Evolutionary conservation across 495 filamentous ascomycete genomes (phyloP).

Genomic region (Staphylotrichum tortipilum): DNA sequence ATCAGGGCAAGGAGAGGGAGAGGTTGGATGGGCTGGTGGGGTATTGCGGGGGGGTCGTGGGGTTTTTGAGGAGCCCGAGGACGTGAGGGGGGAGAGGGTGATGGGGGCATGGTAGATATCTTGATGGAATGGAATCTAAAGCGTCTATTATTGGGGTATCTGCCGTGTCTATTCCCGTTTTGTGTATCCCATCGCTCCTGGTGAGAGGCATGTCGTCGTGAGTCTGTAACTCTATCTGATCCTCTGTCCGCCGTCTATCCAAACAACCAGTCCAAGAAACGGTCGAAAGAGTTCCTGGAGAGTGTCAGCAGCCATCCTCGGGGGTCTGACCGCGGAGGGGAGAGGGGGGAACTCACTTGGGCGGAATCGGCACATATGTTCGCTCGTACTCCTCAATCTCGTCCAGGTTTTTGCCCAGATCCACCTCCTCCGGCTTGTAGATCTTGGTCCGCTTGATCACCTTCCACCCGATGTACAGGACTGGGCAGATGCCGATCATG

Average conservation of each 20-base stretch:
- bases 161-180: background rate
- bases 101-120: background rate
- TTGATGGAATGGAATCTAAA: background rate
- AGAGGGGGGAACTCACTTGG: conserved; percentile 42
- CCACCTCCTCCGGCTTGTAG: conserved; percentile 49
- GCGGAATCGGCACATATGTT: conserved; percentile 49
- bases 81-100: no score
- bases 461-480: conserved; percentile 66
- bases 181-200: no score
- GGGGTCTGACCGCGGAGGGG: no score
- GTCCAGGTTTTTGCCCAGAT: conserved; percentile 53
- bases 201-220: no score
- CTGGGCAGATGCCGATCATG: conserved; percentile 58
- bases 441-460: conserved; percentile 54
- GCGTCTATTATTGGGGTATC: background rate
- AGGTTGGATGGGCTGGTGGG: conserved; percentile 71
- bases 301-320: background rate
- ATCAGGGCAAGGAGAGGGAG: conserved; percentile 57
- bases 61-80: conserved; percentile 66
- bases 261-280: conserved; percentile 21
- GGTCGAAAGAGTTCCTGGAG: conserved; percentile 21
- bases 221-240: background rate
- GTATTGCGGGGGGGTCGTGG: conserved; percentile 81
- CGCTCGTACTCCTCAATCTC: conserved; percentile 67
- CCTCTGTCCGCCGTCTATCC: conserved; percentile 7